Base-by-base conservation (phyloP, 2,329 filamentous ascomycete genomes). In the Aspergillus hortae region DNA sequence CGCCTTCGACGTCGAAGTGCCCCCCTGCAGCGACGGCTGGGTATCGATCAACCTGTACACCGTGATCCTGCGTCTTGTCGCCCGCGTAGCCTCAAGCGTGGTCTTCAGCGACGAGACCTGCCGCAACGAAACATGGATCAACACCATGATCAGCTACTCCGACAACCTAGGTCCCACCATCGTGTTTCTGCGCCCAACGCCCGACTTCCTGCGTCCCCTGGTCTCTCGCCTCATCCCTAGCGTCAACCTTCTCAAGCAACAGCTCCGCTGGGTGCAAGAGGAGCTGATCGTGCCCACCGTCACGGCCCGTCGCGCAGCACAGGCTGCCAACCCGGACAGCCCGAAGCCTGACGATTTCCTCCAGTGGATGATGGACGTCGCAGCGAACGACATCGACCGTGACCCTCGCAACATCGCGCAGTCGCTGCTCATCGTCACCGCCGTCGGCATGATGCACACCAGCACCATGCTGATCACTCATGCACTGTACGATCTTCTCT, bases 401-500 rank as follows among this genome's bases (percentile, higher is more conserved):
- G 51, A 65, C 1, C 55, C 65, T 2, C 56, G 53, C 4, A 53
- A 59, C 5, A 49, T 68, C 27, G 60, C 65, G 1, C 61, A 65
- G 40, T 61, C 61, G 30, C 51, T 66, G 41, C 49, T 67, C 35
- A 52, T 63, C 7, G 46, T 66, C 12, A 63, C 64, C 35, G 63
- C 60, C 43, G 38, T 68, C 43, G 63, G 62, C 2, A 57, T 65
- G 25, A 56, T 64, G 4, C 64, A 68, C 36, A 67, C 65, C 5
- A 65, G 61, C 25, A 59, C 65, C 1, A 64, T 65, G 52, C 56
- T 62, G 1, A 53, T 67, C 51, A 65, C 60, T 5, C 65, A 81
- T 73, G 49, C 74, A 49, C 70, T 85, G 17, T 82, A 78, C 57
- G 77, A 80, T 56, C 61, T 85, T 2, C 74, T 77, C 0, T 67